Conservation (phyloP, 2,329 filamentous ascomycete species). For the Fusarium solani-melongenae region DNA sequence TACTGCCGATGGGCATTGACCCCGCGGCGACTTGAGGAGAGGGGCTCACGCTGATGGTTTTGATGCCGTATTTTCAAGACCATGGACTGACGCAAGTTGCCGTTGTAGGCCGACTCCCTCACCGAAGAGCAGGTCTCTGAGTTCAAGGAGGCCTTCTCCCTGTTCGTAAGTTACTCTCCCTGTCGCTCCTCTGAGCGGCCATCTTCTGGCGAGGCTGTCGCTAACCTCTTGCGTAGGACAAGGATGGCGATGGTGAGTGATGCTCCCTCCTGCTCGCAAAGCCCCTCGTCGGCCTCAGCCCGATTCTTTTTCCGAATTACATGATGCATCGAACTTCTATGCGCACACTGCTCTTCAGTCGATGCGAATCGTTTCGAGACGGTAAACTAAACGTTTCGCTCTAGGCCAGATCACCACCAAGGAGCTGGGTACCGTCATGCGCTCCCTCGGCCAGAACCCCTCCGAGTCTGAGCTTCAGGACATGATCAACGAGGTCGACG, state of each 20-base stretch:
- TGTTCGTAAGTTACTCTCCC: conserved; percentile 81
- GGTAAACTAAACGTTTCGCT: conserved; percentile 34
- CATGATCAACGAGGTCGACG: conserved; percentile 95
- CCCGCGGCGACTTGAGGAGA: conserved; percentile 42
- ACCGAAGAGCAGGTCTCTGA: conserved; percentile 99
- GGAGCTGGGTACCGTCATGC: conserved; percentile 91
- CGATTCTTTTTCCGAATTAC: conserved; percentile 24
- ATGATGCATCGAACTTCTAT: conserved; percentile 2
- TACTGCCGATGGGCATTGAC: conserved; percentile 34
- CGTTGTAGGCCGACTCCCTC: conserved; percentile 87
- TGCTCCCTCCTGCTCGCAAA: conserved; percentile 27
- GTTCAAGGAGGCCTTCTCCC: conserved; percentile 99
- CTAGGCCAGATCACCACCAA: conserved; percentile 91
- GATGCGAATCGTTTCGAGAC: conserved; percentile 18
- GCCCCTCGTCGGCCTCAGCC: conserved; percentile 8
- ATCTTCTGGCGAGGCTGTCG: conserved; percentile 15
- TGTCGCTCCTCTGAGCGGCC: not conserved
- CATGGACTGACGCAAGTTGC: conserved; percentile 39
- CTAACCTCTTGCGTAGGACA: conserved; percentile 70
- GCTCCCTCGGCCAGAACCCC: conserved; percentile 88
- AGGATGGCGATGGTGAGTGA: conserved; percentile 88
- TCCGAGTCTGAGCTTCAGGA: conserved; percentile 91
- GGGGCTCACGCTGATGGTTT: conserved; percentile 41
- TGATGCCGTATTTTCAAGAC: conserved; percentile 25
- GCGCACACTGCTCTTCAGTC: not conserved